Evolutionary conservation across 331 rosid genomes (phyloP), one percentile per base, ranked within the genome.

Genomic region (Saraca asoca): DNA sequence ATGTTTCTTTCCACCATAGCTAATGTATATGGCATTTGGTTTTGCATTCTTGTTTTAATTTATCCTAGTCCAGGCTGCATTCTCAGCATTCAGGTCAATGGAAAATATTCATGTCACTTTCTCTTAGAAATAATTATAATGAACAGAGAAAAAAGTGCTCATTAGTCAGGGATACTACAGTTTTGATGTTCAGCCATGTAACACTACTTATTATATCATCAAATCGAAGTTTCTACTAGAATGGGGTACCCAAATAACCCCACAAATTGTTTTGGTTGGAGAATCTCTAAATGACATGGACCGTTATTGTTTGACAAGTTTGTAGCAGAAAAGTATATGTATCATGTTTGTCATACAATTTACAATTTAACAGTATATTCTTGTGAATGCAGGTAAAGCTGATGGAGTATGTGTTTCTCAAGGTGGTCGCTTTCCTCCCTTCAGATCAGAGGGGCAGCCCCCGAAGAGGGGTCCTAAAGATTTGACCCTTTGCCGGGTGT

Each of bases 351-450:
- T 35, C 52, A 24, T 46, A 34, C 18, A n/a, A 49, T 58, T 38
- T 46, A 34, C 18, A n/a, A 49, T 58, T 38, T 41, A 57, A 49
- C 56, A 31, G 15, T 46, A 17, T 70, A n/a, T 58, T 69, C 17
- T 29, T 69, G 53, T 53, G 42, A 46, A 42, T 69, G 75, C 75
- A 88, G 99, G 88, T 65, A 76, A 80, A 48, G 55, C 86, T 34
- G 82, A 61, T 56, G 89, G 85, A 67, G 84, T 69, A 39, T 94
- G 99, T 68, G 78, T 82, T 80, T 90, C 99, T 33, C 91, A 94
- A 86, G 97, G 97, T 6, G 88, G 92, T 54, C 91, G 91, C 12
- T 94, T 90, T 70, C 88, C 89, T 12, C 82, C 92, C 41, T 94
- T 94, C 77, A 73, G 84, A 66, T 80, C 73, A 31, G 92, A 88